Base-by-base conservation (phyloP, 2,329 filamentous ascomycete species). In the Colletotrichum paranaense region DNA sequence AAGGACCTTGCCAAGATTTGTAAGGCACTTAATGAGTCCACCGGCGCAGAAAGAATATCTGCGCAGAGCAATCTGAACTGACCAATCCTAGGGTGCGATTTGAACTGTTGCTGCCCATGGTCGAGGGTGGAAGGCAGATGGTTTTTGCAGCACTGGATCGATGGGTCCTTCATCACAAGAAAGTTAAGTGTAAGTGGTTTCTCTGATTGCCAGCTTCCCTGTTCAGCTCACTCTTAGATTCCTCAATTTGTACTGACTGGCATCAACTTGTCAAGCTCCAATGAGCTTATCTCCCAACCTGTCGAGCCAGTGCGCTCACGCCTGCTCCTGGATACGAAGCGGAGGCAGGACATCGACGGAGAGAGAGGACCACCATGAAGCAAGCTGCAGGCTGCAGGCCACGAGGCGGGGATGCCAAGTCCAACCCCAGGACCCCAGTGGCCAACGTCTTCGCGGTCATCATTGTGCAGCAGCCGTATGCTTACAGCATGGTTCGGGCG, bases 381-480 rank as follows among this genome's bases (percentile, higher is more conserved):
- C 42, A 49, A 7, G 19, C 16, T 11, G 7, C 16, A 49, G 42
- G 19, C 26, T 5, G 8, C 38, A n/a, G 12, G 32, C 3, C 53
- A 49, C 53, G 4, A 30, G 19, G 32, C 32, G 30, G 30, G 32
- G 49, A 16, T 28, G 7, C 28, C 53, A 32, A 38, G 22, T 32
- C 12, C n/a, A 24, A 30, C 1, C 52, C 22, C 28, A 53, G n/a
- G 53, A n/a, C 35, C 42, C 38, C 26, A 14, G 24, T 55, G 38
- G 63, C 49, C 46, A 55, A 35, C 67, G 62, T n/a, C 57, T 58
- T 68, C 58, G 52, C 32, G 35, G 58, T 30, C 65, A 68, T 72
- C 69, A 68, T 53, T 52, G 16, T 68, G 65, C 58, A 72, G 64
- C 52, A 52, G 42, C 57, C 42, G 4, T 28, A 9, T 12, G 35